Evolutionary conservation across 768 basidiomycete species (phyloP), one percentile per base, ranked within the genome.

Genomic region (Russula olivacea): DNA sequence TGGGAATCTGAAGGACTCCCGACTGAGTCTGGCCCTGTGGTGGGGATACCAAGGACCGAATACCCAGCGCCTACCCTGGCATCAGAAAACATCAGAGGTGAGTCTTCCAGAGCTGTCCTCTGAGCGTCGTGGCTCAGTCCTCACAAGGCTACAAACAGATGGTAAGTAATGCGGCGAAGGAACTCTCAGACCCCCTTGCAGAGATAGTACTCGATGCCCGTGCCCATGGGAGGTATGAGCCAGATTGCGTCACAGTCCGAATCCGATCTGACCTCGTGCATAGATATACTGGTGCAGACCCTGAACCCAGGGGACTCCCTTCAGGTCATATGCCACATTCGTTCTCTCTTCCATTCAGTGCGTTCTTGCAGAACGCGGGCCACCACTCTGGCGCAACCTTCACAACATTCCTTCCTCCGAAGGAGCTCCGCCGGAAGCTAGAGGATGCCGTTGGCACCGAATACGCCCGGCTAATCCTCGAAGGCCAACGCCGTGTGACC

Each of bases 271-370:
- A 61, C 58, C 56, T 45, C 47, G 11, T 40, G 3, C 36, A 1
- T 23, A 96, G 95, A 65, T 98, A 83, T 72, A 76, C 82, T 28
- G 95, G 94, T 19, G 78, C 77, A 38, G 88, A 88, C 38, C 88
- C 93, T 10, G 97, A 99, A 72, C 97, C 97, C 14, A 84, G 91
- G 15, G 88, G 88, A 17, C 78, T 98, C 57, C 81, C 91, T 23
- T 92, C 91, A 0, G 97, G 97, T 0, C 97, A 98, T 72, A 94
- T 98, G 58, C 95, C 96, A 0, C 76, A 87, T 72, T 91, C 95
- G 0, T 77, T 85, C 68, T 89, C 92, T 2, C 77, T 97, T 9
- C 91, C 97, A 0, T 99, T 97, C 77, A 85, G 79, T 65, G 62
- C 76, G 36, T 92, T 96, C 72, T 77, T 95, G 63, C 74, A 76